Conservation (phyloP, 208 protist genomes). For the Sergeia podlipaevii region DNA sequence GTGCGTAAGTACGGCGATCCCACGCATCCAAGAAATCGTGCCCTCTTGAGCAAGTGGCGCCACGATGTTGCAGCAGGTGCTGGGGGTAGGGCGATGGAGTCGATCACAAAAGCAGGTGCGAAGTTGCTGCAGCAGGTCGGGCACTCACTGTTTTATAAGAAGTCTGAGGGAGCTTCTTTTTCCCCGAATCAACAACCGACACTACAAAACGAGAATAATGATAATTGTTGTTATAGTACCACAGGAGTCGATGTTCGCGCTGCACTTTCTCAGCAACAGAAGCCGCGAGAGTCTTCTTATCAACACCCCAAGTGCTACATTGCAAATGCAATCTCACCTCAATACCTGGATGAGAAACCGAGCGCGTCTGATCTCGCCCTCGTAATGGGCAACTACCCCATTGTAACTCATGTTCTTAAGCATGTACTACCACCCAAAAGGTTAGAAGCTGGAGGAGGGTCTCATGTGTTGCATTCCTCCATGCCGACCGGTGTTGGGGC, state of each 20-base stretch:
- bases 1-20: constrained; percentile 33
- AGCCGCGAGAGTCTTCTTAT: background rate
- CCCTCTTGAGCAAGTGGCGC: too few species aligned
- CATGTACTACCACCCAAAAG: constrained; percentile 12
- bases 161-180: too few species aligned
- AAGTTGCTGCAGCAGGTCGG: background rate
- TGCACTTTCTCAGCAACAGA: constrained; percentile 7
- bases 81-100: constrained; percentile 1
- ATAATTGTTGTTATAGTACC: background rate
- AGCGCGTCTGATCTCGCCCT: constrained; percentile 13
- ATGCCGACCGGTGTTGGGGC: constrained; percentile 10
- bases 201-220: too few species aligned
- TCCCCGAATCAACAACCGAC: too few species aligned
- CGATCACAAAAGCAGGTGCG: background rate
- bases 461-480: constrained; percentile 14
- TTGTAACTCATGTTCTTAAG: constrained; percentile 27
- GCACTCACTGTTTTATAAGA: background rate
- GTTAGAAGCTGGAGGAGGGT: constrained; percentile 3
- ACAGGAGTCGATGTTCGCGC: constrained; percentile 11
- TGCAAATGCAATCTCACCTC: constrained; percentile 40
- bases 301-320: constrained; percentile 22
- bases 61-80: constrained; percentile 15
- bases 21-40: too few species aligned
- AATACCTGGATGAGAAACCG: constrained; percentile 55
- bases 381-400: constrained; percentile 33